These are phyloP conservation scores for Endoconidiophora laricicola DNA, from an alignment of 2,329 filamentous ascomycete genomes.

Conservation along the genomic window DNA sequence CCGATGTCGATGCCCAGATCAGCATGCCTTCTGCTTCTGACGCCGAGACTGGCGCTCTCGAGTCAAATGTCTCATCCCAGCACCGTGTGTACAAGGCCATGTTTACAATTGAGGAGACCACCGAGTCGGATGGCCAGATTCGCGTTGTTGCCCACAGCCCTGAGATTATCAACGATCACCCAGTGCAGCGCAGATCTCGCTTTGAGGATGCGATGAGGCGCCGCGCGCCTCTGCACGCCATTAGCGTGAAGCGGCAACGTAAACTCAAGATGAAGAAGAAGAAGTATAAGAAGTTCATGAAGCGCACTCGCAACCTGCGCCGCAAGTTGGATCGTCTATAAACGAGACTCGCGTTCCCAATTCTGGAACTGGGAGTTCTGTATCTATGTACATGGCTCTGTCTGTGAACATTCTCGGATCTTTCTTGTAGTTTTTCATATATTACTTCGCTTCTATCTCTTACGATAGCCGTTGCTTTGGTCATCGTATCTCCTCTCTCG, in stretches of 20 bases:
- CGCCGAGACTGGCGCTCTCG: conserved; percentile 16
- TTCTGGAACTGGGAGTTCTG: not conserved
- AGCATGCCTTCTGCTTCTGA: not conserved
- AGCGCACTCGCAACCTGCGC: conserved; percentile 72
- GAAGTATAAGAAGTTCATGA: conserved; percentile 99
- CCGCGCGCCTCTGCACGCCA: conserved; percentile 49
- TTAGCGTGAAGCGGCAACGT: conserved; percentile 81
- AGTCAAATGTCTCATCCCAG: conserved; percentile 24
- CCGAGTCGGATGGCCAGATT: conserved; percentile 40
- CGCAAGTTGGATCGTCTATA: conserved; percentile 62
- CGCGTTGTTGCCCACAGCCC: conserved; percentile 45
- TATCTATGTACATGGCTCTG: too few relatives aligned
- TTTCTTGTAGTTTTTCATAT: not conserved
- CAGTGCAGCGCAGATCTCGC: conserved; percentile 35
- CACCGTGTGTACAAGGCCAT: conserved; percentile 45
- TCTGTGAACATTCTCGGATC: not conserved
- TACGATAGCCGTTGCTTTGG: too few relatives aligned
- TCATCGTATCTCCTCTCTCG: too few relatives aligned
- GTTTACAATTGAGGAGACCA: conserved; percentile 51
- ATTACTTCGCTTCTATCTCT: too few relatives aligned
- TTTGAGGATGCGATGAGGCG: conserved; percentile 37
- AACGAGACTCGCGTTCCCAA: conserved; percentile 12
- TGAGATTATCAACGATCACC: conserved; percentile 34
- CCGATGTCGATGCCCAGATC: conserved; percentile 22
- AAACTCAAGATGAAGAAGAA: conserved; percentile 99